Evolutionary conservation across 495 filamentous ascomycete species (phyloP), one percentile per base, ranked within the genome.

Genomic region (Penicillium goetzii): DNA sequence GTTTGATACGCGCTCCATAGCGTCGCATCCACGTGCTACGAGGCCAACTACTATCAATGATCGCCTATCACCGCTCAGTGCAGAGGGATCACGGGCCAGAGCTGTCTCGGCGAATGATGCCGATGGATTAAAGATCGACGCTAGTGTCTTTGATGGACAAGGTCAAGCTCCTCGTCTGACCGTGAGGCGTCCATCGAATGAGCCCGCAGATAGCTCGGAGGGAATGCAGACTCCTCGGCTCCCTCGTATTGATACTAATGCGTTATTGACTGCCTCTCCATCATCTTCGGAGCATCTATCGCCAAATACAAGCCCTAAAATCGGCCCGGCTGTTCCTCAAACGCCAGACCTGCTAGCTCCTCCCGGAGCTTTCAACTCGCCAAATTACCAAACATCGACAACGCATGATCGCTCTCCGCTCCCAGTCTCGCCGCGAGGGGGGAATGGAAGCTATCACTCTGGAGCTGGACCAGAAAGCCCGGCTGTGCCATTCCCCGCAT

Each of bases 91-190:
- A 62, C 78, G 84, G 32, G 65, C 71, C 57, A 79, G 90, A 56
- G 88, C 90, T 38, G 88, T 90, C 25, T 91, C 89, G 36, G 81
- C 88, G 33, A 91, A 89, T 66, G 87, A 88, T 77, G 85, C 78
- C 26, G 62, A 72, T 25, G 73, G 78, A 11, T 58, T 84, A 41
- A 76, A 68, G 58, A 55, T 83, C 0, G 81, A 84, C 40, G 68
- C 76, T 41, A 76, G 62, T 26, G 32, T 77, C 6, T 67, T 72
- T 54, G 64, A 59, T 19, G 64, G 47, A 59, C 50, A 50, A 52
- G 59, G 68, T 33, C 36, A 68, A 63, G 59, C 56, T 61, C 68
- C 63, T 15, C 64, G 59, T 52, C 64, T 80, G 7, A 76, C 77
- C 40, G 60, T 78, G 28, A 76, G 71, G 47, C 68, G 69, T 30